phyloP scores from a whole-genome alignment of 345 rosid species.

The Pelargonium nanum region DNA sequence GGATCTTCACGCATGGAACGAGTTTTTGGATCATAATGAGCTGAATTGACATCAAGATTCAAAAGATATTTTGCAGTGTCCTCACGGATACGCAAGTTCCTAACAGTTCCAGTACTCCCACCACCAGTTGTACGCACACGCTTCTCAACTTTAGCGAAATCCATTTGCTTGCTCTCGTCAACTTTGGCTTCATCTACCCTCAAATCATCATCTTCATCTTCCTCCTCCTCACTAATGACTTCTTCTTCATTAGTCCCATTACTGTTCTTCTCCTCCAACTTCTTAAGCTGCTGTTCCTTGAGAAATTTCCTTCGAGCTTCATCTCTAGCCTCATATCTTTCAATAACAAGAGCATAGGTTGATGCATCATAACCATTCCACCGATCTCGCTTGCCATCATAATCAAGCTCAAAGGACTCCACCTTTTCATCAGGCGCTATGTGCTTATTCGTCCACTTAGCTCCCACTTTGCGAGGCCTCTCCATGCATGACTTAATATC shows the following conservation, averaged over 20 bases:
- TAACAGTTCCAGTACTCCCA: conserved; percentile 97
- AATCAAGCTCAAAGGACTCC: conserved; percentile 71
- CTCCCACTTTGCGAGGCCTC: conserved; percentile 67
- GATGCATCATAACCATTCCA: conserved; percentile 86
- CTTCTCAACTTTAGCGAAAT: conserved; percentile 92
- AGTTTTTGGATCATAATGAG: conserved; percentile 61
- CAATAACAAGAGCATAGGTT: conserved; percentile 56
- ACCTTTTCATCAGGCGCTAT: conserved; percentile 85
- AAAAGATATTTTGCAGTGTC: conserved; percentile 56
- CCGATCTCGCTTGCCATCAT: conserved; percentile 83
- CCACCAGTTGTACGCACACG: conserved; percentile 96
- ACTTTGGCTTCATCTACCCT: conserved; percentile 88
- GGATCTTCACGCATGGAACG: conserved; percentile 85
- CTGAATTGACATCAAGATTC: conserved; percentile 62
- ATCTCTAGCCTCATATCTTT: conserved; percentile 67
- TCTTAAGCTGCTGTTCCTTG: conserved; percentile 74
- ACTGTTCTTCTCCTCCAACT: conserved; percentile 64
- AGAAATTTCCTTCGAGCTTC: conserved; percentile 60
- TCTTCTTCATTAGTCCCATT: conserved; percentile 30
- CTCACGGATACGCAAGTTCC: conserved; percentile 47
- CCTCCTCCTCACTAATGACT: conserved; percentile 50
- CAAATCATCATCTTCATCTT: conserved; percentile 60
- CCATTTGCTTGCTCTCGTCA: conserved; percentile 92
- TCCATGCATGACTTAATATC: conserved; percentile 62
- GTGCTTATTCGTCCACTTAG: conserved; percentile 54